These are phyloP conservation scores for Sphagnum fallax DNA, from an alignment of 228 moss, liverwort and hornwort species.

Conservation along the genomic window DNA sequence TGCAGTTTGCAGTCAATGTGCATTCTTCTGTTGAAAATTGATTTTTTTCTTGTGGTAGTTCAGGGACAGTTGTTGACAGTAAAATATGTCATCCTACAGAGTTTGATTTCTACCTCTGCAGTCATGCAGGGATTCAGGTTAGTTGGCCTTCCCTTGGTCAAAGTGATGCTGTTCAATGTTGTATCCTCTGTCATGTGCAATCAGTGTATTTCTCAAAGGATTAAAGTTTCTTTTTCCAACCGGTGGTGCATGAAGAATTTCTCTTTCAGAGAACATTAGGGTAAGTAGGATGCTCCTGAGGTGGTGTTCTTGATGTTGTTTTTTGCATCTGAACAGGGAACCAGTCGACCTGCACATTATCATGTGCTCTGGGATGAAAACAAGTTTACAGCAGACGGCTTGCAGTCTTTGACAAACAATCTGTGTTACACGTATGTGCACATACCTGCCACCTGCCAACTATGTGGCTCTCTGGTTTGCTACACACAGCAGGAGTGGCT, in stretches of 20 bases:
- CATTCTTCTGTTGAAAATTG: no score
- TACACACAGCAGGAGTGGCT: not conserved
- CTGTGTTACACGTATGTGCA: slow-evolving; percentile 9
- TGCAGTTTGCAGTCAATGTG: no score
- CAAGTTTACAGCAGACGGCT: not conserved
- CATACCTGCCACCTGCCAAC: slow-evolving; percentile 1
- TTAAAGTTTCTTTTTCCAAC: not conserved
- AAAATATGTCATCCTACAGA: slow-evolving; percentile 98
- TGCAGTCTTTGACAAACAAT: slow-evolving; percentile 1
- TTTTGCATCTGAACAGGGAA: slow-evolving; percentile 13
- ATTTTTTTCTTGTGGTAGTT: not conserved
- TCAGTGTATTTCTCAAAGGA: no score
- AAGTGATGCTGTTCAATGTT: no score
- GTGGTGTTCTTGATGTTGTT: not conserved
- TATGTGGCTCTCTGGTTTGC: not conserved
- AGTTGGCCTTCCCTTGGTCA: not conserved
- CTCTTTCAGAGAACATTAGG: not conserved
- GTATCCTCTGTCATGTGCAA: no score
- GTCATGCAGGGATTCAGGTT: slow-evolving; percentile 98
- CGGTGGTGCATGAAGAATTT: not conserved
- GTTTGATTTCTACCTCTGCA: slow-evolving; percentile 95
- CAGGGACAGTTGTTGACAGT: slow-evolving; percentile 91
- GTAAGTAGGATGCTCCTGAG: no score
- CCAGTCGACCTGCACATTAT: slow-evolving; percentile 47
- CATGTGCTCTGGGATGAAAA: slow-evolving; percentile 26